Percentiles rank a stretch among this genome's conserved stretches.
Evolutionary conservation across 192 early-diverging fungal species (phyloP).

Genomic region (Paraglomus brasilianum): DNA sequence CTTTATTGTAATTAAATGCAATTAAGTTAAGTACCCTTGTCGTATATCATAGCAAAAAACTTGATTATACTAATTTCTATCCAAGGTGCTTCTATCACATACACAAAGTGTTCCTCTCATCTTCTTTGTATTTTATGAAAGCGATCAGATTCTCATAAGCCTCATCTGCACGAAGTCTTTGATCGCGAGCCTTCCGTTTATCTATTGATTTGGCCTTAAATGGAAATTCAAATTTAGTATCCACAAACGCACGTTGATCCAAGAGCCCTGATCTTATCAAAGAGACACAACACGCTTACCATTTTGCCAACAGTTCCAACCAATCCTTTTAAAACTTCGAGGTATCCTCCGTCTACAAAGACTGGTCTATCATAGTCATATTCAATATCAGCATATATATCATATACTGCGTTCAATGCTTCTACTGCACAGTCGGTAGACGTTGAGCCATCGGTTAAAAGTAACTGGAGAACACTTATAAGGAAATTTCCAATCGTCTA

Average conservation of each 20-base stretch:
- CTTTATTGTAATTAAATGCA: too few relatives aligned
- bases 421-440: slow-evolving; percentile 58
- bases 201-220: slow-evolving; percentile 59
- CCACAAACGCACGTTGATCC: too few relatives aligned
- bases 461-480: slow-evolving; percentile 45
- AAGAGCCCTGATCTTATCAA: too few relatives aligned
- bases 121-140: slow-evolving; percentile 88
- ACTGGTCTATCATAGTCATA: slow-evolving; percentile 86
- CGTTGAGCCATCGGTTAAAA: slow-evolving; percentile 31
- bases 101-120: slow-evolving; percentile 52
- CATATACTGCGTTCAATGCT: slow-evolving; percentile 81
- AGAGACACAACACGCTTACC: slow-evolving; percentile 39
- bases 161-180: slow-evolving; percentile 80
- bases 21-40: too few relatives aligned
- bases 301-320: slow-evolving; percentile 50
- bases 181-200: slow-evolving; percentile 61
- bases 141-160: slow-evolving; percentile 74
- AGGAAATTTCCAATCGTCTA: slow-evolving; percentile 69
- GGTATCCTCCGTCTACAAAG: slow-evolving; percentile 70
- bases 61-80: too few relatives aligned
- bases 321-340: slow-evolving; percentile 54
- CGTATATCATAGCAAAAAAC: too few relatives aligned
- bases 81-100: too few relatives aligned
- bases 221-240: neutral
- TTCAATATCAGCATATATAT: slow-evolving; percentile 80